A percentile compares a stretch with the other conserved stretches of the same genome.
These are phyloP conservation scores for Zychaea mexicana DNA, from an alignment of 371 early-diverging fungal species.

Conservation along the genomic window DNA sequence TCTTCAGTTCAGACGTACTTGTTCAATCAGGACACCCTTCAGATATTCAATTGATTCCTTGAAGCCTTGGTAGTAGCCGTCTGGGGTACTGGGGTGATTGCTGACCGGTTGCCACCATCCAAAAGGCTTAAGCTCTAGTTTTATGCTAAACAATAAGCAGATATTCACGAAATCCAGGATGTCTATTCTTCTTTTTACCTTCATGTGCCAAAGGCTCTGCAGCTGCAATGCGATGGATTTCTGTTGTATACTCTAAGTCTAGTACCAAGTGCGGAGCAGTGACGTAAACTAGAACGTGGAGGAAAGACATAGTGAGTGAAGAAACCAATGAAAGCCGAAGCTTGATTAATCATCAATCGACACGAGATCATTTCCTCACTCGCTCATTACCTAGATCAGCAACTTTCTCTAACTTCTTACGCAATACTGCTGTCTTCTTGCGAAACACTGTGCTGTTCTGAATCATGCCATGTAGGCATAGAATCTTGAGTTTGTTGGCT, in stretches of 20 bases:
- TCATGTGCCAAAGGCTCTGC: slow-evolving; percentile 48
- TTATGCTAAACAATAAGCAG: neutral
- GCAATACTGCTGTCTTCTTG: slow-evolving; percentile 68
- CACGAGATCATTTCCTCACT: neutral
- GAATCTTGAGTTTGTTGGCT: slow-evolving; percentile 50
- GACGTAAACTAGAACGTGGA: slow-evolving; percentile 63
- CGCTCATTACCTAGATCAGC: slow-evolving; percentile 58
- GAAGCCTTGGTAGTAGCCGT: slow-evolving; percentile 56
- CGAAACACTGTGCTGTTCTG: slow-evolving; percentile 73
- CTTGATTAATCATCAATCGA: too few relatives aligned
- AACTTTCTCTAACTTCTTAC: slow-evolving; percentile 61
- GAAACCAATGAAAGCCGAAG: too few relatives aligned
- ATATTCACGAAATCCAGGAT: too few relatives aligned
- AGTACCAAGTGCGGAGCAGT: slow-evolving; percentile 64
- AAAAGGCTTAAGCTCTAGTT: slow-evolving; percentile 48
- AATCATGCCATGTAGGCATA: slow-evolving; percentile 79
- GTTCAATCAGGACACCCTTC: slow-evolving; percentile 49
- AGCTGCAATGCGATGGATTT: slow-evolving; percentile 53
- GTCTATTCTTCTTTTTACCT: slow-evolving; percentile 30
- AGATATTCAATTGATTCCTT: slow-evolving; percentile 57
- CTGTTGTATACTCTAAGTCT: slow-evolving; percentile 55
- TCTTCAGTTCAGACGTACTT: slow-evolving; percentile 29
- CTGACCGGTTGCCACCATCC: slow-evolving; percentile 64
- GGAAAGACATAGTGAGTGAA: too few relatives aligned
- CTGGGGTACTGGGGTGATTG: slow-evolving; percentile 19